Base-by-base conservation (phyloP, 2,329 filamentous ascomycete genomes). In the Lojkania enalia region DNA sequence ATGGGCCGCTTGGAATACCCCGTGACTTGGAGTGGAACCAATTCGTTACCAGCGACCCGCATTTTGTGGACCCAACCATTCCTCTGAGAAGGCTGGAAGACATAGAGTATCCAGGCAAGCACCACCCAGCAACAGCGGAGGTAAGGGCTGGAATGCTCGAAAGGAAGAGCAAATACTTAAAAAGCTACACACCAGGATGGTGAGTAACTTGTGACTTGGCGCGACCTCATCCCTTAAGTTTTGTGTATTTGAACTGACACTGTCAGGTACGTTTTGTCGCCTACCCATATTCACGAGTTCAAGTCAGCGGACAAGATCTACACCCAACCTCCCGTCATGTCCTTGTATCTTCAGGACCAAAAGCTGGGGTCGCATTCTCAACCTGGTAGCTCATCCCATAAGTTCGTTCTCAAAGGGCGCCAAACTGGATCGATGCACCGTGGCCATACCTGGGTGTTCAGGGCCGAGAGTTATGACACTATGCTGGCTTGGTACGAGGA, bases 401-500 rank as follows among this genome's bases (percentile, higher is more conserved):
- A 99, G 69, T 99, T 99, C 69, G 90, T 96, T 70, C 84, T 99
- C 62, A 99, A 97, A 71, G 94, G 94, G 33, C 87, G 91, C 48
- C 92, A 97, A 72, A 94, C 90, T 3, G 92, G 94, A 40, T 77
- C 87, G 3, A 89, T 97, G 84, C 94, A 97, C 70, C 88, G 91
- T 51, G 82, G 82, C 23, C 83, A 85, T 63, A 81, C 81, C 29
- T 86, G 83, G 83, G 81, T 85, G 7, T 85, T 86, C 72, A 77
- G 83, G 42, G 83, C 83, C 16, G 83, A 86, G 63, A 80, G 80
- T 2, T 77, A 95, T 69, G 92, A 97, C 58, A 96, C 91, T 12
- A 96, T 97, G 92, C 84, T 95, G 76, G 90, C 90, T 35, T 99
- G 94, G 84, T 97, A 90, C 67, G 87, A 94, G 42, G 92, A 96